phyloP scores from a whole-genome alignment of 169 alveolate genomes.

The Plasmodium sp. region DNA sequence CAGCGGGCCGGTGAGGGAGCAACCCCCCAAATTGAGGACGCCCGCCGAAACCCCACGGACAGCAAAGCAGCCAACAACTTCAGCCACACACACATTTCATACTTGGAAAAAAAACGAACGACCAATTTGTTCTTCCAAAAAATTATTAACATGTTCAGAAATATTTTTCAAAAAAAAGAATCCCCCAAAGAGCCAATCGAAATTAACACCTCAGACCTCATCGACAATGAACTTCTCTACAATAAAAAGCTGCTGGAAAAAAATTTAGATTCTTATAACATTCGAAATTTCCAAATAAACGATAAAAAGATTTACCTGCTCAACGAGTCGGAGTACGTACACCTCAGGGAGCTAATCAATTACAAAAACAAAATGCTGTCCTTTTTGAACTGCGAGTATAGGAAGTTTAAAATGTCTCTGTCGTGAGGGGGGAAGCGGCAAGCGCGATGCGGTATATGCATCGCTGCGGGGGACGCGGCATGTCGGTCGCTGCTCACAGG shows the following conservation, averaged over 20 bases:
- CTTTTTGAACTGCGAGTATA: constrained; percentile 27
- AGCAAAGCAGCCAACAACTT: background rate
- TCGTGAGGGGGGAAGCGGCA: background rate
- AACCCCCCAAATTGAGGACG: background rate
- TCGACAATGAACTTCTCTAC: constrained; percentile 36
- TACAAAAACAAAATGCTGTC: constrained; percentile 65
- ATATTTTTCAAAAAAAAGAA: constrained; percentile 37
- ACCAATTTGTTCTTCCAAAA: constrained; percentile 35
- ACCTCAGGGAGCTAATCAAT: constrained; percentile 35
- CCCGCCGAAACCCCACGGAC: background rate
- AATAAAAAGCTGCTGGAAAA: constrained; percentile 54
- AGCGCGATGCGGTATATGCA: too few species aligned
- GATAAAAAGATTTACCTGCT: constrained; percentile 43
- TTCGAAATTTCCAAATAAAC: constrained; percentile 41
- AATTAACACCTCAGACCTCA: constrained; percentile 14
- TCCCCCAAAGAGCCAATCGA: constrained; percentile 23
- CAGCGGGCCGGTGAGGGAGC: background rate
- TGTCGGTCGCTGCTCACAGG: background rate
- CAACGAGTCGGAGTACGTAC: constrained; percentile 49
- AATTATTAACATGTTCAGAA: background rate
- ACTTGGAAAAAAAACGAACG: constrained; percentile 52
- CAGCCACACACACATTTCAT: constrained; percentile 7
- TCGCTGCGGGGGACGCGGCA: background rate
- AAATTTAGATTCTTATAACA: constrained; percentile 53
- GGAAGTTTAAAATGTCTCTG: constrained; percentile 12